Percentiles rank a stretch among this genome's conserved stretches.
phyloP scores from a whole-genome alignment of 306 rosid species.

The Vigna mungo region DNA sequence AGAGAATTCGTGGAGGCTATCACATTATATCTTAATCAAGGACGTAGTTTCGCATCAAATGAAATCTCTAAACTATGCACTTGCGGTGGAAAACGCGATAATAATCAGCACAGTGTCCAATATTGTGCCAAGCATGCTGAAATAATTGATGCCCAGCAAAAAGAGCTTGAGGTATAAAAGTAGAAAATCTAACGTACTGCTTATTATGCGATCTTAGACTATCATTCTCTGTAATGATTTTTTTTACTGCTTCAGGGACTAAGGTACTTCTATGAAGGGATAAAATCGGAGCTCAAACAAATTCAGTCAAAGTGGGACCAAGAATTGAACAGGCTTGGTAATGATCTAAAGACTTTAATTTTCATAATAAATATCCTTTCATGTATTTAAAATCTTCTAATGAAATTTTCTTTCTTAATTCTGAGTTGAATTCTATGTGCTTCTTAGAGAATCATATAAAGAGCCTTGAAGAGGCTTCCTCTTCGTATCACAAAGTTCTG shows the following conservation, averaged over 20 bases:
- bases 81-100: constrained; percentile 73
- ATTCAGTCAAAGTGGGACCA: constrained; percentile 71
- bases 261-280: constrained; percentile 64
- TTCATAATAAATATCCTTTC: constrained; percentile 25
- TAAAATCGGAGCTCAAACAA: constrained; percentile 64
- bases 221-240: constrained; percentile 15
- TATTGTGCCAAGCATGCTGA: constrained; percentile 53
- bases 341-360: constrained; percentile 42
- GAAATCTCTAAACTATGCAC: constrained; percentile 76
- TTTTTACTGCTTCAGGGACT: constrained; percentile 55
- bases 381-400: not conserved
- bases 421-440: constrained; percentile 37
- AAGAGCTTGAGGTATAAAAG: constrained; percentile 74
- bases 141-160: constrained; percentile 63
- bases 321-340: constrained; percentile 82
- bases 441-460: constrained; percentile 72
- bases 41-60: constrained; percentile 65
- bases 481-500: constrained; percentile 82
- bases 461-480: constrained; percentile 77
- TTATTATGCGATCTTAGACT: not conserved
- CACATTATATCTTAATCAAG: constrained; percentile 68
- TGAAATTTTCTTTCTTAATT: constrained; percentile 17
- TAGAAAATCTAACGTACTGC: not conserved
- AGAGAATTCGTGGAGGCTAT: constrained; percentile 74
- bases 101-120: constrained; percentile 36